A percentile compares a stretch with the other conserved stretches of the same genome.
phyloP scores from a whole-genome alignment of 352 stramenopile species.

The Thalassiosira mediterranea region DNA sequence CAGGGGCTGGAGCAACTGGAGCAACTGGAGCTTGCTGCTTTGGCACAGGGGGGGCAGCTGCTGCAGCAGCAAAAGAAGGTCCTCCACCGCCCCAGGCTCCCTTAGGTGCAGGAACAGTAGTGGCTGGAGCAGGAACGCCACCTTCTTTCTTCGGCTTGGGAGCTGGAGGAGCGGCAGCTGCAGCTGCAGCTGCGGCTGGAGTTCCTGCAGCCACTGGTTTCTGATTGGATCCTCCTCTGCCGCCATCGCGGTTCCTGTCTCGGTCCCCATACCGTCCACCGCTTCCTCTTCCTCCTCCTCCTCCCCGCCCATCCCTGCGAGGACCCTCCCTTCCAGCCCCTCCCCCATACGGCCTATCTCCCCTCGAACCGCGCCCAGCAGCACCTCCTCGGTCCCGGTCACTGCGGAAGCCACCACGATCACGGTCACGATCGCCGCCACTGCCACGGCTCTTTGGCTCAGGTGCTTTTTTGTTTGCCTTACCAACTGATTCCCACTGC shows the following conservation, averaged over 20 bases:
- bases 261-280: constrained; percentile 20
- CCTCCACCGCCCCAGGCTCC: constrained; percentile 54
- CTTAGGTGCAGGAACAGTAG: constrained; percentile 36
- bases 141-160: constrained; percentile 15
- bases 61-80: constrained; percentile 35
- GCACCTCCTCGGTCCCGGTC: constrained; percentile 24
- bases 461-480: constrained; percentile 62
- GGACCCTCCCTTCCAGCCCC: constrained; percentile 6
- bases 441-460: neutral
- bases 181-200: constrained; percentile 16
- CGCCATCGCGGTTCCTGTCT: constrained; percentile 19
- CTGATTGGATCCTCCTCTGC: neutral
- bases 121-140: constrained; percentile 43
- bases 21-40: neutral
- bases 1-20: constrained; percentile 14
- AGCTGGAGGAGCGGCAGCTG: constrained; percentile 20
- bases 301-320: constrained; percentile 19
- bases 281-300: constrained; percentile 5
- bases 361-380: constrained; percentile 21
- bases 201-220: constrained; percentile 5
- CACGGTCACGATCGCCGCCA: constrained; percentile 25
- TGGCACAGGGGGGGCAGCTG: constrained; percentile 7
- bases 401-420: constrained; percentile 1
- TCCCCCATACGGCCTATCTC: constrained; percentile 18
- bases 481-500: constrained; percentile 76